phyloP scores from a whole-genome alignment of 2,329 filamentous ascomycete genomes.

The Tolypocladium endophyticum region DNA sequence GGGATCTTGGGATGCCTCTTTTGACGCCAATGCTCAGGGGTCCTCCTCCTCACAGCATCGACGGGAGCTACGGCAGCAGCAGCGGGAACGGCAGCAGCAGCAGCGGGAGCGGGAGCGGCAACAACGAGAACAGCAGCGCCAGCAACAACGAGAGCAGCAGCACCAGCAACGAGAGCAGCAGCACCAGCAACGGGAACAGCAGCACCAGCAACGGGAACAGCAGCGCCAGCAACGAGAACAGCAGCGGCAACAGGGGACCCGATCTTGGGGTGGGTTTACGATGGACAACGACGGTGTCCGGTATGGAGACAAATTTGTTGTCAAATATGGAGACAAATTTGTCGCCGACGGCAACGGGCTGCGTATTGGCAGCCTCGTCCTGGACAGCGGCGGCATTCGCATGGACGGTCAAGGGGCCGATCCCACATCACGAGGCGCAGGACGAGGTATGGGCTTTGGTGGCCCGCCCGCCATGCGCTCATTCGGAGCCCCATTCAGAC shows the following conservation, averaged over 20 bases:
- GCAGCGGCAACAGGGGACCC: constrained; percentile 1
- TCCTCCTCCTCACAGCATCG: neutral
- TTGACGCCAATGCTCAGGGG: constrained; percentile 6
- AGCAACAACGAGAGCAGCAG: neutral
- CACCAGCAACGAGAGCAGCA: constrained; percentile 2
- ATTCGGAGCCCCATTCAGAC: neutral
- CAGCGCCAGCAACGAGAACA: constrained; percentile 1
- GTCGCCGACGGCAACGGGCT: constrained; percentile 34
- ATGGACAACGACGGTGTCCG: constrained; percentile 32
- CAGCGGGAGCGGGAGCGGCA: constrained; percentile 6
- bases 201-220: neutral
- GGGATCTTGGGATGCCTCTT: constrained; percentile 12
- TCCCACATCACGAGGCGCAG: neutral
- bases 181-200: constrained; percentile 5
- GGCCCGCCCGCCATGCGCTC: neutral
- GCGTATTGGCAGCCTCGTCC: constrained; percentile 32
- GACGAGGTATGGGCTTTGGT: neutral
- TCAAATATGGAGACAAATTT: constrained; percentile 33
- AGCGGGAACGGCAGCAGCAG: constrained; percentile 1
- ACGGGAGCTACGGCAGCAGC: neutral
- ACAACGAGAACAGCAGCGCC: neutral
- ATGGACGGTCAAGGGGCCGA: neutral
- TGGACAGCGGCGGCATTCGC: constrained; percentile 29
- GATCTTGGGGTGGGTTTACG: constrained; percentile 21
- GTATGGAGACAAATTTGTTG: constrained; percentile 31